Percentiles rank a stretch among this genome's conserved stretches.
phyloP scores from a whole-genome alignment of 148 eudicot genomes.

The Nepenthes mirabilis region DNA sequence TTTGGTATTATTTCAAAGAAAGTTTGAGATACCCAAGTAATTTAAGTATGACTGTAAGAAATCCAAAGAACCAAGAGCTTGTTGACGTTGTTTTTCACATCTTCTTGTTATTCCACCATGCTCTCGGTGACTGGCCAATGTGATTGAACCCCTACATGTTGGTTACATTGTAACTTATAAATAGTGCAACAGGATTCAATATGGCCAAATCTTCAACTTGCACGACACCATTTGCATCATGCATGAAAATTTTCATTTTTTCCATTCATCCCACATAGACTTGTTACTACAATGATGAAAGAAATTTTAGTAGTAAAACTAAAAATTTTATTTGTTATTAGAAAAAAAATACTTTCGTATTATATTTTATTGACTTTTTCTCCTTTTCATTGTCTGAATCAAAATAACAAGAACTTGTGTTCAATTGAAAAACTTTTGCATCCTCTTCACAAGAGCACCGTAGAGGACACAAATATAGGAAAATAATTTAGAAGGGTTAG shows the following conservation, averaged over 20 bases:
- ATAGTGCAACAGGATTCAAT: constrained; percentile 5
- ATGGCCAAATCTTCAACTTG: constrained; percentile 18
- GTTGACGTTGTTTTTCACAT: constrained; percentile 14
- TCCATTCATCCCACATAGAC: background rate
- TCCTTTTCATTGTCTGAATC: too few relatives aligned
- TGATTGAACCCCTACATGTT: constrained; percentile 11
- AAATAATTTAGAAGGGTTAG: too few relatives aligned
- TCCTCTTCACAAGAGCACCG: too few relatives aligned
- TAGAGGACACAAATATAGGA: too few relatives aligned
- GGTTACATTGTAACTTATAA: constrained; percentile 16
- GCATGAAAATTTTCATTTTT: background rate
- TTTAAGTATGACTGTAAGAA: constrained; percentile 11
- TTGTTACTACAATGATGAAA: too few relatives aligned
- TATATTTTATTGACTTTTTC: too few relatives aligned
- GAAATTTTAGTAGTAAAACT: too few relatives aligned
- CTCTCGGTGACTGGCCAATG: constrained; percentile 10
- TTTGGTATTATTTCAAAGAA: constrained; percentile 25
- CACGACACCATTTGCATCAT: background rate
- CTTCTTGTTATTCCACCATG: constrained; percentile 33
- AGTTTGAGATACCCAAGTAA: constrained; percentile 12
- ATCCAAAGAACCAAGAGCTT: constrained; percentile 17
- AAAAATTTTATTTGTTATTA: too few relatives aligned
- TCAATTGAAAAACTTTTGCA: too few relatives aligned
- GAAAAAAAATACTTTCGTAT: too few relatives aligned
- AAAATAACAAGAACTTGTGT: too few relatives aligned